Percentiles rank a stretch among this genome's conserved stretches.
Conservation (phyloP, 2,329 filamentous ascomycete genomes). For the Scedosporium minutisporum region DNA sequence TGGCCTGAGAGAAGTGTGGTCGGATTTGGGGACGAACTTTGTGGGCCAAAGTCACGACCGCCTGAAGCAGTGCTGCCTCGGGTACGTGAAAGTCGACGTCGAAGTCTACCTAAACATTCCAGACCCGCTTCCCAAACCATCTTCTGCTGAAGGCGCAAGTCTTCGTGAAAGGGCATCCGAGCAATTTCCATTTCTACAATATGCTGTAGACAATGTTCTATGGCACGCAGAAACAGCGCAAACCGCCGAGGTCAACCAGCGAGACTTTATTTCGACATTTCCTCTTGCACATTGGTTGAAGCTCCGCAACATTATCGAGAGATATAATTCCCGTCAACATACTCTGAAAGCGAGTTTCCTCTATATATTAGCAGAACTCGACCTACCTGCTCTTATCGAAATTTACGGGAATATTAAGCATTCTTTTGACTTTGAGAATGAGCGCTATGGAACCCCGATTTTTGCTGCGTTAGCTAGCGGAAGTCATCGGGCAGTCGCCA, state of each 20-base stretch:
- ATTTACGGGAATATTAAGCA: neutral
- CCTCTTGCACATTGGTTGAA: neutral
- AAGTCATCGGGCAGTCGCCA: neutral
- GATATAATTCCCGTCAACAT: neutral
- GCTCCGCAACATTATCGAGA: neutral
- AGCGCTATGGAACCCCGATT: neutral
- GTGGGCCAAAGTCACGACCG: neutral
- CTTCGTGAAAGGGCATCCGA: neutral
- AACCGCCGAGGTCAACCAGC: neutral
- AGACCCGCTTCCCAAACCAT: neutral
- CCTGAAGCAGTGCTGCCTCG: neutral
- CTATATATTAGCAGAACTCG: neutral
- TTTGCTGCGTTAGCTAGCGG: neutral
- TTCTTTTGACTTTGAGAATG: neutral
- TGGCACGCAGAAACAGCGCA: neutral
- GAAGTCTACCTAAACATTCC: neutral
- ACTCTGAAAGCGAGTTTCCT: neutral
- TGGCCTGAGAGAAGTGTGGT: slow-evolving; percentile 15
- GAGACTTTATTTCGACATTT: neutral
- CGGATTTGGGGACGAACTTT: neutral
- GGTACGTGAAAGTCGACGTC: neutral
- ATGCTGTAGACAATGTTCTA: neutral
- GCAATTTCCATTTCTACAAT: neutral
- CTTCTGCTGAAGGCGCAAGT: neutral
- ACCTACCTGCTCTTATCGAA: neutral